These are phyloP conservation scores for Eucalyptus melliodora DNA, from an alignment of 345 rosid species.

Conservation along the genomic window DNA sequence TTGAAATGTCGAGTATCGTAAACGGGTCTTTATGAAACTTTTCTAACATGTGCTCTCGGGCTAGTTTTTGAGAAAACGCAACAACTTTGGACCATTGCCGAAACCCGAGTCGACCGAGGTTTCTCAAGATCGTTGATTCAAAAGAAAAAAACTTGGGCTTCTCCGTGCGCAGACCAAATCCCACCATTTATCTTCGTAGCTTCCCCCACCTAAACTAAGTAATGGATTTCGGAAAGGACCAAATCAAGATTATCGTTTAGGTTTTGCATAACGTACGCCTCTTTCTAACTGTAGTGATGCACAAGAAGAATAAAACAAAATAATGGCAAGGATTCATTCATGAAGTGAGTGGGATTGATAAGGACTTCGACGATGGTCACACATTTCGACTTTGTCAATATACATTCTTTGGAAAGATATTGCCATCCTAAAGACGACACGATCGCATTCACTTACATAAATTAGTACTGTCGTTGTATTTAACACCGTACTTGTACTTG, in stretches of 20 bases:
- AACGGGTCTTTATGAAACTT: no score
- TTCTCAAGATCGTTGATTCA: no score
- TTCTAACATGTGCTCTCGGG: no score
- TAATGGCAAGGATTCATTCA: background rate
- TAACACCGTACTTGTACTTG: background rate
- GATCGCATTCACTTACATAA: background rate
- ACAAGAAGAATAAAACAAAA: background rate
- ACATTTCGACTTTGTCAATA: background rate
- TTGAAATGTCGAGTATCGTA: no score
- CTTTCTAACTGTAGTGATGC: background rate
- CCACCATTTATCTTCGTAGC: no score
- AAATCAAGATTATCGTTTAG: background rate
- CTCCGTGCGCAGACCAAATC: no score
- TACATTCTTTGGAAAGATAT: background rate
- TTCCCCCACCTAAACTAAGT: no score
- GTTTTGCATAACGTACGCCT: background rate
- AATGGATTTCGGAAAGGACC: no score
- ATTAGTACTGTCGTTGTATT: background rate
- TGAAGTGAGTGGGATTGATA: background rate
- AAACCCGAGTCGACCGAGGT: no score
- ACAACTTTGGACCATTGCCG: no score
- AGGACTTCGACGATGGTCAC: background rate
- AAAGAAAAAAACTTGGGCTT: no score
- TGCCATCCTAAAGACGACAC: background rate
- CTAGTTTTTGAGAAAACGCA: no score